These are phyloP conservation scores for Colletotrichum sp. DNA, from an alignment of 2,329 filamentous ascomycete species.

Conservation along the genomic window DNA sequence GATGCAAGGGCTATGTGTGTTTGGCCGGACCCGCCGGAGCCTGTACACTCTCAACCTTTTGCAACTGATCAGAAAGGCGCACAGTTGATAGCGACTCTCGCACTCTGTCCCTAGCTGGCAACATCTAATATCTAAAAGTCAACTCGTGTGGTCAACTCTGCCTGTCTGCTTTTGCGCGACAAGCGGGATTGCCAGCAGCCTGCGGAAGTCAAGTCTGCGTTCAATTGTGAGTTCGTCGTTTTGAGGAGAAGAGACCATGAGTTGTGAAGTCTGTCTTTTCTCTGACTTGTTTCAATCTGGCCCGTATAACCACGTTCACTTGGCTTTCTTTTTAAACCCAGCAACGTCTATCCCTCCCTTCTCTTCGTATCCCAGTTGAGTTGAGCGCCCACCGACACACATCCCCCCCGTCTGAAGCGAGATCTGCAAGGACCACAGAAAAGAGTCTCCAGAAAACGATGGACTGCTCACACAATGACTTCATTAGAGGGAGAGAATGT, in stretches of 20 bases:
- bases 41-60: background rate
- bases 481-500: background rate
- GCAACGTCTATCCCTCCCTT: background rate
- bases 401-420: background rate
- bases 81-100: background rate
- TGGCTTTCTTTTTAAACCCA: background rate
- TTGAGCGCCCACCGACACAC: background rate
- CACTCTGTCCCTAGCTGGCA: background rate
- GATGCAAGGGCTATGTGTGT: background rate
- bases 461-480: background rate
- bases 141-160: background rate
- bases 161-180: background rate
- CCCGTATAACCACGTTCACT: background rate
- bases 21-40: constrained; percentile 11
- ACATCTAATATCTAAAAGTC: background rate
- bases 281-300: background rate
- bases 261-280: background rate
- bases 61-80: background rate
- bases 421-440: background rate
- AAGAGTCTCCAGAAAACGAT: background rate
- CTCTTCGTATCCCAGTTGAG: background rate
- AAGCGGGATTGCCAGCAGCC: background rate
- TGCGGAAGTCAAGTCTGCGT: background rate
- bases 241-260: background rate
- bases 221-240: background rate